Evolutionary conservation across 2,329 filamentous ascomycete species (phyloP).

Genomic region (Pyricularia grisea): DNA sequence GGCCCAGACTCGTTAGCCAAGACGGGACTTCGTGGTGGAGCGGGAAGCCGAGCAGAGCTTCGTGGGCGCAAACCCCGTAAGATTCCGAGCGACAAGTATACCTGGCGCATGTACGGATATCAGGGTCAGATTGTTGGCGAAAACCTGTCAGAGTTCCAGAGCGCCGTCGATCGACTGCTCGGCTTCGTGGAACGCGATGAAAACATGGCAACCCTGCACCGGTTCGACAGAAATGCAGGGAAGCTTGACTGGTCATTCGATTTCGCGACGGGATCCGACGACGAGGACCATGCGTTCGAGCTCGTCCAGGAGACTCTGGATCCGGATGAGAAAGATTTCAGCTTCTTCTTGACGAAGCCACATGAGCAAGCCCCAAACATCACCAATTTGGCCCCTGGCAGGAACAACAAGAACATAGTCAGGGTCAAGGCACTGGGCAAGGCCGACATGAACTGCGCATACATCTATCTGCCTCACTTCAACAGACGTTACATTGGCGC

Average conservation of each 20-base stretch:
- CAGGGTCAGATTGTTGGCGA: background rate
- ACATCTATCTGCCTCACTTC: conserved; percentile 1
- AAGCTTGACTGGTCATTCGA: background rate
- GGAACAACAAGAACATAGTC: background rate
- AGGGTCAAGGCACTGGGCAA: background rate
- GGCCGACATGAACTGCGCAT: background rate
- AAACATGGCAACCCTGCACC: background rate
- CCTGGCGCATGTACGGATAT: conserved; percentile 1
- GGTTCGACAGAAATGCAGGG: background rate
- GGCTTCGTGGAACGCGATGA: background rate
- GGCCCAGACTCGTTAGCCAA: background rate
- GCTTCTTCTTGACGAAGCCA: background rate
- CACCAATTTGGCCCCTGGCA: background rate
- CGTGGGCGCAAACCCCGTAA: background rate
- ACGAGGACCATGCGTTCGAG: background rate
- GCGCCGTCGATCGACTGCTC: conserved; percentile 3
- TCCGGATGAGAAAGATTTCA: background rate
- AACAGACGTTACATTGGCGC: background rate
- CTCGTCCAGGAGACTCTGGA: background rate
- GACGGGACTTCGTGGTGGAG: background rate
- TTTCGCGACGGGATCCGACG: background rate
- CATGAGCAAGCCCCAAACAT: background rate
- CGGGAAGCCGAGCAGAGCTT: background rate
- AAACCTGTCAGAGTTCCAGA: background rate
- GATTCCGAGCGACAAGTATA: background rate